Percentiles rank a stretch among this genome's conserved stretches.
Conservation (phyloP, 2,329 filamentous ascomycete species). For the Stylonectria norvegica region DNA sequence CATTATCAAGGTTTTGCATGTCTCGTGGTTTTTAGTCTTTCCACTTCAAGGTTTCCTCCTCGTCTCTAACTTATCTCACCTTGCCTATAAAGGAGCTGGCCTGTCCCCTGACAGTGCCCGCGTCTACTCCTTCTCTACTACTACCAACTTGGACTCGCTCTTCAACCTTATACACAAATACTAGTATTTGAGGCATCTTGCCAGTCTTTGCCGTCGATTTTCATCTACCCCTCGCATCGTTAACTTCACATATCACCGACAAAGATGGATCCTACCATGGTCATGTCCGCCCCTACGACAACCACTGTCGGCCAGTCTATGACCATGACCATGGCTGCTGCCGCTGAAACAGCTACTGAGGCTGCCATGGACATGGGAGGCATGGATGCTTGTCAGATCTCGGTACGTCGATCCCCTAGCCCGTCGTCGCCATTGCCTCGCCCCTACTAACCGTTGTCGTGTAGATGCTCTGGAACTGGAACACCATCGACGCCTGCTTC, state of each 20-base stretch:
- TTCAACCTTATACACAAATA: not conserved
- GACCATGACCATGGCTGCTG: slow-evolving; percentile 19
- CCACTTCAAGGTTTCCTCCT: too few species aligned
- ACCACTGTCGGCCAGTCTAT: slow-evolving; percentile 10
- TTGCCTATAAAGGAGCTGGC: too few species aligned
- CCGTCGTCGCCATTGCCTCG: slow-evolving; percentile 1
- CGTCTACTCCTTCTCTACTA: too few species aligned
- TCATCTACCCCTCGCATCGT: not conserved
- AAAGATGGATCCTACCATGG: not conserved
- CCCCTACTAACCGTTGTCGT: too few species aligned
- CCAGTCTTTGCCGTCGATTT: not conserved
- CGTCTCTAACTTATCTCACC: too few species aligned
- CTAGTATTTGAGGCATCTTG: not conserved
- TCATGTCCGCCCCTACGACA: slow-evolving; percentile 12
- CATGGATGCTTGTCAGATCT: not conserved
- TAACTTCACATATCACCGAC: not conserved
- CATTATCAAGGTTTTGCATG: too few species aligned
- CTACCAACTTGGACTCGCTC: too few species aligned
- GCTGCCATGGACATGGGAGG: slow-evolving; percentile 15
- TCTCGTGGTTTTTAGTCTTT: too few species aligned
- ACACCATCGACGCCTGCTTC: slow-evolving; percentile 69
- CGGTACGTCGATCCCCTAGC: not conserved
- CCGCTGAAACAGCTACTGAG: slow-evolving; percentile 14
- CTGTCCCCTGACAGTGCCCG: too few species aligned
- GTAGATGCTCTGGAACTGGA: slow-evolving; percentile 80